A percentile compares a stretch with the other conserved stretches of the same genome.
These are phyloP conservation scores for Mangifera indica DNA, from an alignment of 345 rosid species.

Conservation along the genomic window DNA sequence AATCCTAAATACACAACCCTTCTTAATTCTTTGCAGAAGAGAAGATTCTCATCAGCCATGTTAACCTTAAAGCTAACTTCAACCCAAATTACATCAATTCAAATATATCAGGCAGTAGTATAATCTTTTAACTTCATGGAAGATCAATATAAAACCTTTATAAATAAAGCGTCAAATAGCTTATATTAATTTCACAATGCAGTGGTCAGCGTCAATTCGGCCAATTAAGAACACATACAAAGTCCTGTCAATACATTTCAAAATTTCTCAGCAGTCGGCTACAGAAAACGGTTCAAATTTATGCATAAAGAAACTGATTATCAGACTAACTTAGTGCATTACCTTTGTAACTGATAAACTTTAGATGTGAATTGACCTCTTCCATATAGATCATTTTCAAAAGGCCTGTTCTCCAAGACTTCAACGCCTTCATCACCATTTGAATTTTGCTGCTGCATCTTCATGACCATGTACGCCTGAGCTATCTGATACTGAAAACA, in stretches of 20 bases:
- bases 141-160: neutral
- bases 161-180: too few species aligned
- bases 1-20: neutral
- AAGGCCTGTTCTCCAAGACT: slow-evolving; percentile 45
- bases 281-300: neutral
- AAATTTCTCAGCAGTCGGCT: neutral
- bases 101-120: neutral
- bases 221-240: too few species aligned
- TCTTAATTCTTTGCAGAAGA: too few species aligned
- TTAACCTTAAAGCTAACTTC: neutral
- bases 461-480: slow-evolving; percentile 60
- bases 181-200: neutral
- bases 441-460: slow-evolving; percentile 66
- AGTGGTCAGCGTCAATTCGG: too few species aligned
- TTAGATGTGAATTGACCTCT: slow-evolving; percentile 59
- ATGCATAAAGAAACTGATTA: too few species aligned
- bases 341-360: slow-evolving; percentile 67
- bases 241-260: neutral
- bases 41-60: neutral
- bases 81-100: neutral
- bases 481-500: slow-evolving; percentile 64
- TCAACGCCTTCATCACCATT: slow-evolving; percentile 60
- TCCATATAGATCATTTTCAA: slow-evolving; percentile 48
- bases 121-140: neutral
- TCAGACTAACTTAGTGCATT: neutral